Evolutionary conservation across 805 yeast species (phyloP).

Genomic region (Candida nanaspora): DNA sequence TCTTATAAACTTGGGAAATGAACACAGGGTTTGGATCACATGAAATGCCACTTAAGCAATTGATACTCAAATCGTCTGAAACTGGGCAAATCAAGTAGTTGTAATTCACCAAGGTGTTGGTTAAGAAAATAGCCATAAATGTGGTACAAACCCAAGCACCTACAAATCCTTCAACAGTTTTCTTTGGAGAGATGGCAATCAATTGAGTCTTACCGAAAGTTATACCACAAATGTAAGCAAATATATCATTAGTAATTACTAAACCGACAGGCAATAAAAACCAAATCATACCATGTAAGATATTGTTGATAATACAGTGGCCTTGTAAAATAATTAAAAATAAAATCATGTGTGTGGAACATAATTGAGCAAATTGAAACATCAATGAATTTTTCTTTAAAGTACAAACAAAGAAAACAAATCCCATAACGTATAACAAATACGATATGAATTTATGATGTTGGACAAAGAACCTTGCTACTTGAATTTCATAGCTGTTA

Average conservation of each 20-base stretch:
- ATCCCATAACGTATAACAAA: slow-evolving; percentile 77
- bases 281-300: slow-evolving; percentile 90
- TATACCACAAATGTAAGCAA: slow-evolving; percentile 95
- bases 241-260: slow-evolving; percentile 90
- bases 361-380: slow-evolving; percentile 90
- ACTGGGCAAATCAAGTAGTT: slow-evolving; percentile 88
- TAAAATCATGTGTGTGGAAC: slow-evolving; percentile 90
- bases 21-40: slow-evolving; percentile 92
- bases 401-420: slow-evolving; percentile 83
- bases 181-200: slow-evolving; percentile 91
- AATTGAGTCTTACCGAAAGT: slow-evolving; percentile 91
- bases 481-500: slow-evolving; percentile 17
- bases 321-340: slow-evolving; percentile 89
- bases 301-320: slow-evolving; percentile 84
- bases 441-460: slow-evolving; percentile 85
- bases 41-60: slow-evolving; percentile 50
- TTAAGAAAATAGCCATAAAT: slow-evolving; percentile 57
- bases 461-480: slow-evolving; percentile 24
- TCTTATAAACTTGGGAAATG: slow-evolving; percentile 64
- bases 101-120: slow-evolving; percentile 56
- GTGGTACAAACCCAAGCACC: slow-evolving; percentile 98
- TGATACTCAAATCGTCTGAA: slow-evolving; percentile 47
- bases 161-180: slow-evolving; percentile 93
- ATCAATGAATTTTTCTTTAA: slow-evolving; percentile 82
- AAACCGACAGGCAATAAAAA: slow-evolving; percentile 85